phyloP scores from a whole-genome alignment of 2,329 filamentous ascomycete genomes.

The Aspergillus amoenus region DNA sequence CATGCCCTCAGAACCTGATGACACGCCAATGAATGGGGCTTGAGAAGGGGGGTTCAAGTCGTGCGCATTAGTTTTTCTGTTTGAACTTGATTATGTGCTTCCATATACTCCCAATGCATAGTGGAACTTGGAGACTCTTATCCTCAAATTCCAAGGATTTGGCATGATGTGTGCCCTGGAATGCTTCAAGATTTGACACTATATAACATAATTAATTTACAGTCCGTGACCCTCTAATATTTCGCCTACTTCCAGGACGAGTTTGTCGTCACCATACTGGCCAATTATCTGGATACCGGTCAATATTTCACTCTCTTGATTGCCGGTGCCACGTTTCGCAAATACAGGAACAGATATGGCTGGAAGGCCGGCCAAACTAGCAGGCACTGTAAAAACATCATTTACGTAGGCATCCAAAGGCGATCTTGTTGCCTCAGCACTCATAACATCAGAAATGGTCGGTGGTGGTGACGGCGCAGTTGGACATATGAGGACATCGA shows the following conservation, averaged over 20 bases:
- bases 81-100: too few relatives aligned
- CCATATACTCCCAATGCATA: not conserved
- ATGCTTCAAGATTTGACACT: not conserved
- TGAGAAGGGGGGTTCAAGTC: not conserved
- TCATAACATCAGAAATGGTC: slow-evolving; percentile 56
- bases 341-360: slow-evolving; percentile 77
- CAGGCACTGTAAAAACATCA: slow-evolving; percentile 93
- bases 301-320: slow-evolving; percentile 18
- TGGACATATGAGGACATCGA: slow-evolving; percentile 85
- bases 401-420: slow-evolving; percentile 81
- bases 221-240: slow-evolving; percentile 28
- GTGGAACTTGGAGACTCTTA: not conserved
- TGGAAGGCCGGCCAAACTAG: slow-evolving; percentile 86
- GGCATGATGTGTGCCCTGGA: not conserved
- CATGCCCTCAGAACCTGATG: slow-evolving; percentile 14
- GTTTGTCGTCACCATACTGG: slow-evolving; percentile 48
- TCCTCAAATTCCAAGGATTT: not conserved
- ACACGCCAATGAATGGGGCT: slow-evolving; percentile 20
- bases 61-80: not conserved
- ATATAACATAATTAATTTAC: not conserved
- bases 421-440: slow-evolving; percentile 24
- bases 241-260: slow-evolving; percentile 41
- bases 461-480: slow-evolving; percentile 80
- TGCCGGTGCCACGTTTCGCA: slow-evolving; percentile 23
- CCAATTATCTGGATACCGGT: slow-evolving; percentile 49